A percentile compares a stretch with the other conserved stretches of the same genome.
Evolutionary conservation across 495 filamentous ascomycete genomes (phyloP).

Genomic region (Penicillium cataractarum): DNA sequence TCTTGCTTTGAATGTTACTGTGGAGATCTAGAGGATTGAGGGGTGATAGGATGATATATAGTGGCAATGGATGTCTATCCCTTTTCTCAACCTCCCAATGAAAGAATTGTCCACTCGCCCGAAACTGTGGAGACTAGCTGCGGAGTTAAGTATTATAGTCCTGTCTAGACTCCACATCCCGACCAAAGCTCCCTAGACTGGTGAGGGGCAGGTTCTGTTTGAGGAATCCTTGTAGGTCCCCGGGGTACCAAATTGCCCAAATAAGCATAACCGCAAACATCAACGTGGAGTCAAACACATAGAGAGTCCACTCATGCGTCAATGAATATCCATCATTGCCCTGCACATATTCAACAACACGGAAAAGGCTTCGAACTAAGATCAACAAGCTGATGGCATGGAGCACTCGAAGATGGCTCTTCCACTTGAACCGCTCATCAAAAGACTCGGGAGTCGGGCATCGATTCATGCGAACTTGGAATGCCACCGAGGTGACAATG

Average conservation of each 20-base stretch:
- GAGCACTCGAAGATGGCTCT: slow-evolving; percentile 47
- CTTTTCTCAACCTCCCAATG: not conserved
- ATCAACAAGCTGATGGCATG: slow-evolving; percentile 55
- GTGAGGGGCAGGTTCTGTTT: not conserved
- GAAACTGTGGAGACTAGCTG: not conserved
- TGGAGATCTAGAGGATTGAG: slow-evolving; percentile 1
- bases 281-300: slow-evolving; percentile 58
- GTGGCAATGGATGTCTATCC: not conserved
- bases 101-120: not conserved
- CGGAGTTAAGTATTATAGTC: too few relatives aligned
- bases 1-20: slow-evolving; percentile 7
- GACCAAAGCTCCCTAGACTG: not conserved
- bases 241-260: slow-evolving; percentile 5
- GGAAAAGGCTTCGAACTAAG: slow-evolving; percentile 59
- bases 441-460: slow-evolving; percentile 12
- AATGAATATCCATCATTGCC: slow-evolving; percentile 53
- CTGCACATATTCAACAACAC: slow-evolving; percentile 60
- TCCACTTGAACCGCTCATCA: slow-evolving; percentile 44
- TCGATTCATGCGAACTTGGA: slow-evolving; percentile 13
- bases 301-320: slow-evolving; percentile 56
- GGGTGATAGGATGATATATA: not conserved
- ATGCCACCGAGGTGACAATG: slow-evolving; percentile 13
- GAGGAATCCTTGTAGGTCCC: not conserved
- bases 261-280: slow-evolving; percentile 55
- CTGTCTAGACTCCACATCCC: not conserved